A percentile compares a stretch with the other conserved stretches of the same genome.
These are phyloP conservation scores for Xylariaceae sp. DNA, from an alignment of 2,329 filamentous ascomycete genomes.

Conservation along the genomic window DNA sequence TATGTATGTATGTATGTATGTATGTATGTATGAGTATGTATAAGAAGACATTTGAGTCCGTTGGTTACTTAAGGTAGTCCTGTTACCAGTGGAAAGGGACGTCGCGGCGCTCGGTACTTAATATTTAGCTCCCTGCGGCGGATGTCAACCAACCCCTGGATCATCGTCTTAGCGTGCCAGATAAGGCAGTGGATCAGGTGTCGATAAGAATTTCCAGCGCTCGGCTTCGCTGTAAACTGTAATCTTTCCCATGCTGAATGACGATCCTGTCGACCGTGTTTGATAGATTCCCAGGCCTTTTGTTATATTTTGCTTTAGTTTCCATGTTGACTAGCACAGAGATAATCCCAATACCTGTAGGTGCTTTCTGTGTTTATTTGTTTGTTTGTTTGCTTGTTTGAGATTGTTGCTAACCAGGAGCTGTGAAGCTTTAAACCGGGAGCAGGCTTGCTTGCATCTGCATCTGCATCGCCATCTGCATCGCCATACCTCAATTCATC, in stretches of 20 bases:
- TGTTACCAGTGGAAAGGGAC: constrained; percentile 1
- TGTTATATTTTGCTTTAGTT: too few species aligned
- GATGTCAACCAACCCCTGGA: constrained; percentile 21
- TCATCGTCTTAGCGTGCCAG: constrained; percentile 28
- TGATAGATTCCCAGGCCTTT: background rate
- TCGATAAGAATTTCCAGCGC: constrained; percentile 35
- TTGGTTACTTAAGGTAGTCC: too few species aligned
- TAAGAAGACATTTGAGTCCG: too few species aligned
- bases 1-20: too few species aligned
- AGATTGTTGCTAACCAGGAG: too few species aligned
- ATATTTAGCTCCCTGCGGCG: background rate
- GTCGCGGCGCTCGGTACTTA: constrained; percentile 7
- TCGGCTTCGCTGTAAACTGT: constrained; percentile 22
- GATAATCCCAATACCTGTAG: background rate
- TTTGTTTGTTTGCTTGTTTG: too few species aligned
- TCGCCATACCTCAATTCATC: background rate
- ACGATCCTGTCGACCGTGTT: constrained; percentile 8
- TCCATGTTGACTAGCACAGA: background rate
- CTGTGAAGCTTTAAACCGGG: background rate
- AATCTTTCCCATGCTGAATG: constrained; percentile 15
- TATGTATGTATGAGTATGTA: too few species aligned
- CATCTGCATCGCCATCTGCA: too few species aligned
- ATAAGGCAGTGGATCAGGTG: constrained; percentile 30
- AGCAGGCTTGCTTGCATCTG: background rate
- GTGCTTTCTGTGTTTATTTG: background rate